Percentiles rank a stretch among this genome's conserved stretches.
phyloP scores from a whole-genome alignment of 352 stramenopile genomes.

The Globisporangium sylvaticum region DNA sequence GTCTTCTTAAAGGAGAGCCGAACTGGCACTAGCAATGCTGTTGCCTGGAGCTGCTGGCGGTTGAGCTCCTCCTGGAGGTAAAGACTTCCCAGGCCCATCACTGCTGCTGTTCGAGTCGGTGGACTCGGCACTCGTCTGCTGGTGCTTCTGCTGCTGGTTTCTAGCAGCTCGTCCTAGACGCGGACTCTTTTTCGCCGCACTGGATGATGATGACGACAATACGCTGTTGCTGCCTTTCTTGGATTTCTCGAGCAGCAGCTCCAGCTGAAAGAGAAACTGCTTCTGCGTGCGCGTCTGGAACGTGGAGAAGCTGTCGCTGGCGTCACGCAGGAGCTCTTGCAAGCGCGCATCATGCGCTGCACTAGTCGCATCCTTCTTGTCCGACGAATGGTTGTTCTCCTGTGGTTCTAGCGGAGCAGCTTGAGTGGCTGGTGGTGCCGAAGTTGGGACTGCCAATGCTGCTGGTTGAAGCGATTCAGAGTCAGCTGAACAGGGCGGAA shows the following conservation, averaged over 20 bases:
- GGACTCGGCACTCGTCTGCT: not conserved
- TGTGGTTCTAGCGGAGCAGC: not conserved
- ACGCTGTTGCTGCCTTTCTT: not conserved
- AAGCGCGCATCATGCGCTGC: not conserved
- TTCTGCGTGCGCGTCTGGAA: conserved; percentile 14
- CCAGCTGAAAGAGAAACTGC: conserved; percentile 18
- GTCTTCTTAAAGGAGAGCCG: not conserved
- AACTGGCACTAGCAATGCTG: not conserved
- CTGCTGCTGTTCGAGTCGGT: conserved; percentile 1
- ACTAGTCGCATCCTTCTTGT: not conserved
- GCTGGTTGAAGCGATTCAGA: not conserved
- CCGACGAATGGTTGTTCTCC: not conserved
- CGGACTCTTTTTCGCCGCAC: not conserved
- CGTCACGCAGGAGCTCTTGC: not conserved
- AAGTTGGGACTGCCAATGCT: not conserved
- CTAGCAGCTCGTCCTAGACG: not conserved
- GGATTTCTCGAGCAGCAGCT: conserved; percentile 12
- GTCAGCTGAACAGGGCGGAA: not conserved
- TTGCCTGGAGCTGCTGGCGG: not conserved
- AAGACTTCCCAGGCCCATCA: not conserved
- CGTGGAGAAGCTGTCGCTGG: not conserved
- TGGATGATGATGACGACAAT: not conserved
- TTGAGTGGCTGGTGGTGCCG: not conserved
- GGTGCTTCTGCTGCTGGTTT: not conserved
- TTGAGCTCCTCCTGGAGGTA: not conserved